phyloP scores from a whole-genome alignment of 306 rosid genomes.

The Acacia confusa region DNA sequence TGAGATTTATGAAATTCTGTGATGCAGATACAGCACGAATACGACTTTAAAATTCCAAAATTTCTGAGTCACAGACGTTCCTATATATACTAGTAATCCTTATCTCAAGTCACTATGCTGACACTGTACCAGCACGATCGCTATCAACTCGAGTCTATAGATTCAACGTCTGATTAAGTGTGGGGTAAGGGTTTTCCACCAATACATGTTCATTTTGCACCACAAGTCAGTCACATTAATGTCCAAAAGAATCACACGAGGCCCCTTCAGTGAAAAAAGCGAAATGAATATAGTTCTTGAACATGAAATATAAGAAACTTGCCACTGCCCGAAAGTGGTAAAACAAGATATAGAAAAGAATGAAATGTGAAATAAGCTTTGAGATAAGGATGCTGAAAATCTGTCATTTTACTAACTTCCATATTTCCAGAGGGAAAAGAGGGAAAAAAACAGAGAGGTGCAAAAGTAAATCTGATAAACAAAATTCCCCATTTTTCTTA shows the following conservation, averaged over 20 bases:
- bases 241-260: neutral
- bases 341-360: conserved; percentile 12
- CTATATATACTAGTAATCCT: neutral
- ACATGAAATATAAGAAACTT: conserved; percentile 25
- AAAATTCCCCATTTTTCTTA: conserved; percentile 40
- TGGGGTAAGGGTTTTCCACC: neutral
- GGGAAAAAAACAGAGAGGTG: neutral
- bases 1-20: neutral
- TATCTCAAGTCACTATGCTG: neutral
- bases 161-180: neutral
- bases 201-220: neutral
- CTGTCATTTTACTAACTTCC: conserved; percentile 33
- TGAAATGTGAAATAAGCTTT: conserved; percentile 11
- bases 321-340: conserved; percentile 16
- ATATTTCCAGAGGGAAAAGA: conserved; percentile 36
- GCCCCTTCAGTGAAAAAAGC: neutral
- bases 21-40: neutral
- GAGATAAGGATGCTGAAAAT: conserved; percentile 25
- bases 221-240: neutral
- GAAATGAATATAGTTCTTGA: conserved; percentile 22
- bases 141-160: neutral
- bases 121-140: neutral
- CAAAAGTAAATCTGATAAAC: conserved; percentile 30
- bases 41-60: neutral
- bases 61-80: neutral